phyloP scores from a whole-genome alignment of 139 green algal genomes.

The Zygnema cylindricum region DNA sequence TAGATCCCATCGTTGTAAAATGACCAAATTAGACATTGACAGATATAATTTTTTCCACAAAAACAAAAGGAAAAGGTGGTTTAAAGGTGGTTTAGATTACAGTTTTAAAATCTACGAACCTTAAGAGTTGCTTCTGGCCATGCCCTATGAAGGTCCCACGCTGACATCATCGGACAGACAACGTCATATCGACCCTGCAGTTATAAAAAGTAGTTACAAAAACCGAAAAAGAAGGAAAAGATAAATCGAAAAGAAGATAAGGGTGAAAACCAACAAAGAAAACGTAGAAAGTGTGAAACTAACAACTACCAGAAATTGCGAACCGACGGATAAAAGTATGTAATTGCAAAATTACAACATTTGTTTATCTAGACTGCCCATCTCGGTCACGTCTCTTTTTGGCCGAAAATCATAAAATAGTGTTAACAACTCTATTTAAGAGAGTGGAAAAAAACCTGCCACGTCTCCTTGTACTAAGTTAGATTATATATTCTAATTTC shows the following conservation, averaged over 20 bases:
- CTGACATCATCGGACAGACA: conserved; percentile 53
- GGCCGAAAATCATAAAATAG: too few relatives aligned
- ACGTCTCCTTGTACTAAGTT: too few relatives aligned
- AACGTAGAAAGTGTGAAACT: conserved; percentile 1
- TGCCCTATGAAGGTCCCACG: conserved; percentile 54
- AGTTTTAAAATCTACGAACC: too few relatives aligned
- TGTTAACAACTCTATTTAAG: too few relatives aligned
- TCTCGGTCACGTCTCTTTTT: too few relatives aligned
- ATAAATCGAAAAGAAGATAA: not conserved
- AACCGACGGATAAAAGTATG: too few relatives aligned
- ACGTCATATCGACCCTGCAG: conserved; percentile 56
- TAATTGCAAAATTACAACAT: too few relatives aligned
- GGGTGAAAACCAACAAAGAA: not conserved
- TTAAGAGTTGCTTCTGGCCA: conserved; percentile 54
- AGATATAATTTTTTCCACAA: not conserved
- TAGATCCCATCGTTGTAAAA: not conserved
- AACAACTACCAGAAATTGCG: conserved; percentile 14
- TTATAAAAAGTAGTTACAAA: not conserved
- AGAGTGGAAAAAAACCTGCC: too few relatives aligned
- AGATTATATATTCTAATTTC: too few relatives aligned
- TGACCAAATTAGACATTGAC: not conserved
- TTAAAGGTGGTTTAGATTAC: not conserved
- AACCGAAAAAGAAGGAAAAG: too few relatives aligned
- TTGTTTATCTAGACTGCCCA: too few relatives aligned
- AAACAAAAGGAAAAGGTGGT: not conserved